Percentiles rank a stretch among this genome's conserved stretches.
phyloP scores from a whole-genome alignment of 768 basidiomycete species.

The Hericium coralloides region DNA sequence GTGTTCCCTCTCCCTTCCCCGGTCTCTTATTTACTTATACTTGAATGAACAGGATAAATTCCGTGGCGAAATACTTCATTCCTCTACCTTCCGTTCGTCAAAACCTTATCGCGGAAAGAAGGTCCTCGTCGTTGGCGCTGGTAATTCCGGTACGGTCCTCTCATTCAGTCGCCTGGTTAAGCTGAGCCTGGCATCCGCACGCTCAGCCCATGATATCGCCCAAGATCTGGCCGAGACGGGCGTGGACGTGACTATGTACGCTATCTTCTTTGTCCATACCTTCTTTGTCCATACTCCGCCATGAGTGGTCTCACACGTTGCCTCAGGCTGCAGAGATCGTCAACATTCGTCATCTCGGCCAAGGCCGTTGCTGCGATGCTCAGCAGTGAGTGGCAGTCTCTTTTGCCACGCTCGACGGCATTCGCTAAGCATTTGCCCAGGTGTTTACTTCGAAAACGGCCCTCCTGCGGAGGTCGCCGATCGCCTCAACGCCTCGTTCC shows the following conservation, averaged over 20 bases:
- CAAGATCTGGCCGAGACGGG: conserved; percentile 25
- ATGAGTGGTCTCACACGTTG: not conserved
- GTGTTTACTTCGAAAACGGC: not conserved
- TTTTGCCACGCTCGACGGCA: not conserved
- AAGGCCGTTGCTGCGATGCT: not conserved
- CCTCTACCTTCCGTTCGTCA: conserved; percentile 39
- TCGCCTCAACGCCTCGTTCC: not conserved
- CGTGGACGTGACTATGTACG: conserved; percentile 12
- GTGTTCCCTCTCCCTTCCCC: not conserved
- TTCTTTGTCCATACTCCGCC: not conserved
- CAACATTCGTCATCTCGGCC: not conserved
- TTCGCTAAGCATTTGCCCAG: not conserved
- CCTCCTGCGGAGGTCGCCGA: not conserved
- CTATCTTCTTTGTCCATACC: not conserved
- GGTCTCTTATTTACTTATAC: not conserved
- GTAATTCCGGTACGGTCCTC: conserved; percentile 39
- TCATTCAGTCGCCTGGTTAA: not conserved
- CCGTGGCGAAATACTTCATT: conserved; percentile 47
- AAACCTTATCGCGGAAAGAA: conserved; percentile 49
- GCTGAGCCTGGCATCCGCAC: not conserved
- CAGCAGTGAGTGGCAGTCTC: not conserved
- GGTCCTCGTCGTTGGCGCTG: conserved; percentile 60
- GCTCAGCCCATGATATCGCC: conserved; percentile 28
- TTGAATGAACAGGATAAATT: conserved; percentile 27
- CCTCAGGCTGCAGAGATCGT: not conserved